Percentiles rank a stretch among this genome's conserved stretches.
Evolutionary conservation across 2,329 filamentous ascomycete species (phyloP).

Genomic region (Fusarium compactum): DNA sequence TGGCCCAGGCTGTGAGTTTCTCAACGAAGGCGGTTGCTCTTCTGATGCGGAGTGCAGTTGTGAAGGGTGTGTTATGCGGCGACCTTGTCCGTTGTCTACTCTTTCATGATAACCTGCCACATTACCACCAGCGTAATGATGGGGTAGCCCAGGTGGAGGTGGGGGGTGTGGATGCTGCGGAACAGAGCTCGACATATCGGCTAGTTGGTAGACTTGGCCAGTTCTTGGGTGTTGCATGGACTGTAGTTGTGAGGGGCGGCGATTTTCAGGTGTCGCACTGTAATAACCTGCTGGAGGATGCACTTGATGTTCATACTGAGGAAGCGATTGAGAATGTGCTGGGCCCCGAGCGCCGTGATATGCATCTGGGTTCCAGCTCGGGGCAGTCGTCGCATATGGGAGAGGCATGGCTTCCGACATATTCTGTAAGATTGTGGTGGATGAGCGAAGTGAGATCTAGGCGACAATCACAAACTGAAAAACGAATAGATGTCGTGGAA

Average conservation of each 20-base stretch:
- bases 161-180: constrained; percentile 36
- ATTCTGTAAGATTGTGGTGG: constrained; percentile 40
- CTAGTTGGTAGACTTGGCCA: constrained; percentile 26
- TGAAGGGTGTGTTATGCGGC: constrained; percentile 10
- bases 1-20: constrained; percentile 16
- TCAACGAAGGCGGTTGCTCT: constrained; percentile 7
- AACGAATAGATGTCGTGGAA: constrained; percentile 38
- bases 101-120: constrained; percentile 24
- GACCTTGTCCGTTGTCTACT: constrained; percentile 23
- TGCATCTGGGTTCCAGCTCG: constrained; percentile 37
- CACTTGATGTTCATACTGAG: constrained; percentile 45
- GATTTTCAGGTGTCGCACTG: constrained; percentile 27
- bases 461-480: constrained; percentile 36
- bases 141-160: constrained; percentile 15
- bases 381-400: constrained; percentile 35
- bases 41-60: constrained; percentile 17
- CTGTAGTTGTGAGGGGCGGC: constrained; percentile 27
- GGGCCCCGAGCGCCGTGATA: constrained; percentile 32
- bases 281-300: constrained; percentile 46
- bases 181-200: constrained; percentile 26
- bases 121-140: constrained; percentile 17
- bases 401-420: constrained; percentile 47
- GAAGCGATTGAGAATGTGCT: constrained; percentile 45
- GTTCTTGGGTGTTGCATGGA: constrained; percentile 18
- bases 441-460: constrained; percentile 27